Evolutionary conservation across 257 asterid species (phyloP).

Genomic region (Catharanthus roseus): DNA sequence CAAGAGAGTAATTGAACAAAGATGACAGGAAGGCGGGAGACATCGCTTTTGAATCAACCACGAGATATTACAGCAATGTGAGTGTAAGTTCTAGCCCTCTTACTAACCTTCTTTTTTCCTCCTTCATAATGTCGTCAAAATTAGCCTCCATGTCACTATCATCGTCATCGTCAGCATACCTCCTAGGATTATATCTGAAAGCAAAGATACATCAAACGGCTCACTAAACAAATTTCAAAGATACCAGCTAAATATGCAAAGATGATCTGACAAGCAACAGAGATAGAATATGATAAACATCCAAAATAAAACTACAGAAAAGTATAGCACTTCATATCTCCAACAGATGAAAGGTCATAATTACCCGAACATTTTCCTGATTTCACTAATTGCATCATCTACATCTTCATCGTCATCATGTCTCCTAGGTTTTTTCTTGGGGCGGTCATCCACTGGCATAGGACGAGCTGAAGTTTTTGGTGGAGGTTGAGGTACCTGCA

Average conservation of each 20-base stretch:
- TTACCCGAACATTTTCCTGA: slow-evolving; percentile 69
- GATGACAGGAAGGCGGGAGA: not conserved
- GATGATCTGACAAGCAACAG: not conserved
- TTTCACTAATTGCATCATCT: slow-evolving; percentile 36
- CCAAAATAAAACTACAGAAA: not conserved
- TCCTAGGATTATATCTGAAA: slow-evolving; percentile 65
- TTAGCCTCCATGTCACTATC: slow-evolving; percentile 80
- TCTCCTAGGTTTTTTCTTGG: slow-evolving; percentile 49
- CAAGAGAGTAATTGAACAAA: not conserved
- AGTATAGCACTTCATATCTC: not conserved
- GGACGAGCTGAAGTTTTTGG: slow-evolving; percentile 34
- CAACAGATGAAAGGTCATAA: not conserved
- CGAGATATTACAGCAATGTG: not conserved
- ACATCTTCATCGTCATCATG: slow-evolving; percentile 44
- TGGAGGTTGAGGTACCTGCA: slow-evolving; percentile 46
- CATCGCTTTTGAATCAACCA: not conserved
- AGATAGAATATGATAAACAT: not conserved
- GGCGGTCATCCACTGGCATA: slow-evolving; percentile 29
- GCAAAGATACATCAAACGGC: not conserved
- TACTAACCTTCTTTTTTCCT: slow-evolving; percentile 73
- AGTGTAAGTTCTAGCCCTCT: not conserved
- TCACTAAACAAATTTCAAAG: not conserved
- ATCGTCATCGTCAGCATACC: slow-evolving; percentile 51
- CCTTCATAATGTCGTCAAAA: slow-evolving; percentile 59
- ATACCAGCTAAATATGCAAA: not conserved